A percentile compares a stretch with the other conserved stretches of the same genome.
These are phyloP conservation scores for Casuarina equisetifolia DNA, from an alignment of 306 rosid species.

Conservation along the genomic window DNA sequence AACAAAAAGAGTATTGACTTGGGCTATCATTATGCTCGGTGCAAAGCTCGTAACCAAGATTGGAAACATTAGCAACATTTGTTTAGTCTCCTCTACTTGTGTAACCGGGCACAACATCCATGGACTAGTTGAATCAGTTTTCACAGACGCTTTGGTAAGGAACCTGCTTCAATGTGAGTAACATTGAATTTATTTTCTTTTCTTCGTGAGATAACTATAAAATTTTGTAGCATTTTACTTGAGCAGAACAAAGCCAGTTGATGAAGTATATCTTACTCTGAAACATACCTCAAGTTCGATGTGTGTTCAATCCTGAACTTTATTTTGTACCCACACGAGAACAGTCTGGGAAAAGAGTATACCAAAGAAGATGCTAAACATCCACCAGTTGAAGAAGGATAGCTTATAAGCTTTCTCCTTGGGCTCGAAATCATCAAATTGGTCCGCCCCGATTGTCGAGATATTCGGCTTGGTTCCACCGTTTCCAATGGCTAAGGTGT, in stretches of 20 bases:
- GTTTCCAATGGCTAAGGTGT: constrained; percentile 81
- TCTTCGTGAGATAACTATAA: too few relatives aligned
- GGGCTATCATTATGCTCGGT: constrained; percentile 88
- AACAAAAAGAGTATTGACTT: constrained; percentile 71
- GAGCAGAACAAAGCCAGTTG: background rate
- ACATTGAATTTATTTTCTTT: background rate
- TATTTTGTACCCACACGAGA: constrained; percentile 77
- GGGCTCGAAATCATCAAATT: constrained; percentile 80
- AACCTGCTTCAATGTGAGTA: constrained; percentile 26
- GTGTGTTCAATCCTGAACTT: constrained; percentile 66
- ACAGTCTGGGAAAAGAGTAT: constrained; percentile 75
- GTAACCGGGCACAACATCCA: constrained; percentile 66
- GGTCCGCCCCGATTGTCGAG: constrained; percentile 96
- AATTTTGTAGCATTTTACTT: too few relatives aligned
- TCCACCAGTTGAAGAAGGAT: constrained; percentile 99
- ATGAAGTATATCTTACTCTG: background rate
- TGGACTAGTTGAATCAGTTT: constrained; percentile 33
- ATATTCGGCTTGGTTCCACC: constrained; percentile 95
- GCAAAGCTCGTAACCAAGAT: constrained; percentile 61
- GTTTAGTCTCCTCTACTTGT: constrained; percentile 89
- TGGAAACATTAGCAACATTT: constrained; percentile 65
- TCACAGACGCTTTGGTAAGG: constrained; percentile 47
- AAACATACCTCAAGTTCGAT: constrained; percentile 60
- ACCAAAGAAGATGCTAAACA: constrained; percentile 88
- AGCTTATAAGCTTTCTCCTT: constrained; percentile 69